Evolutionary conservation across 352 stramenopile species (phyloP), one percentile per base, ranked within the genome.

Genomic region (Globisporangium splendens): DNA sequence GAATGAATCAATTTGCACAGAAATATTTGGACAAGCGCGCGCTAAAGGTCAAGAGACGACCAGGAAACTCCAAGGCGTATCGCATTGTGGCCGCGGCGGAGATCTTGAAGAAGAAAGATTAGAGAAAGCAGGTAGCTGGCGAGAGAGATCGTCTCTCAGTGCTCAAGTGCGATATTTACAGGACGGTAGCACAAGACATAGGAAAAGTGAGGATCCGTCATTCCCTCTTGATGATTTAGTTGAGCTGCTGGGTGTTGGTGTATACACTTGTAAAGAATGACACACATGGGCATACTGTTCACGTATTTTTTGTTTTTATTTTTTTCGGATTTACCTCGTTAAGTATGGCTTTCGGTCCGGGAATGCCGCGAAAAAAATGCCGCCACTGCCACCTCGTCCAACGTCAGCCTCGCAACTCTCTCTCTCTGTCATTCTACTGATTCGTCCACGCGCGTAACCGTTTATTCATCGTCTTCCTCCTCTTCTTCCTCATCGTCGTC

Each of bases 41-140:
- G 20, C 78, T 94, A 38, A 98, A 98, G 75, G 91, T 99, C 39
- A 95, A 88, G 70, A 76, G 88, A 51, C 79, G 88, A 58, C 86
- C 86, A 33, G 88, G 88, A 12, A 93, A 96, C 75, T 83, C 86
- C 22, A 96, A 96, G 72, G 76, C 77, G 31, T 89, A 94, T 63
- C 84, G 88, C 57, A 95, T 96, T 54, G 73, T 88, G 11, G 86
- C 83, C 2, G 86, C 86, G 1, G 77, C 89, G 14, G 73, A 77
- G 54, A 93, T 94, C 54, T 66, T 95, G 22, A 59, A 68, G 49
- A 72, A 73, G 49, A 80, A 86, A 56, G 56, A 72, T 47, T 56
- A 67, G 49, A 43, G 3, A 13, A 43, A 43, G 46, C 24, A 31
- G 5, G 24, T 31, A 31, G 24, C 5, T 31, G 24, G 24, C 24